Conservation (phyloP, 2,329 filamentous ascomycete species). For the Ilyonectria sp. region DNA sequence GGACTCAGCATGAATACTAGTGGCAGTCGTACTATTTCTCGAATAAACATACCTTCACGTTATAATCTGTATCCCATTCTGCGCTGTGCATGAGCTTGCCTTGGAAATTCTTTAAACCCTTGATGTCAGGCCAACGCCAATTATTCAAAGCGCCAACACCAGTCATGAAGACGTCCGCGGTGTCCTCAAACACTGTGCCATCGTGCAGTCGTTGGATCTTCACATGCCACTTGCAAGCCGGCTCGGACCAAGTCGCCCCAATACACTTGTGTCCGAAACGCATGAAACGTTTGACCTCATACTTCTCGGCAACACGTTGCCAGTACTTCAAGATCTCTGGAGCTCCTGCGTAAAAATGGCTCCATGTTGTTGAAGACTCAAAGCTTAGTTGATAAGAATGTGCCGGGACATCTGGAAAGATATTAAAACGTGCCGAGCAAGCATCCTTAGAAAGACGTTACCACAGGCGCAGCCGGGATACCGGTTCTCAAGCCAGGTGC, state of each 20-base stretch:
- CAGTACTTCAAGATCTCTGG: background rate
- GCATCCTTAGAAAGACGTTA: too few species aligned
- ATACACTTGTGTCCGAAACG: background rate
- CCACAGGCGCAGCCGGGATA: too few species aligned
- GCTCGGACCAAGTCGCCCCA: background rate
- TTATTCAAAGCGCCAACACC: background rate
- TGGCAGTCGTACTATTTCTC: too few species aligned
- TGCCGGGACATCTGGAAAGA: background rate
- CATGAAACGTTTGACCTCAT: background rate
- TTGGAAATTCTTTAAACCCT: background rate
- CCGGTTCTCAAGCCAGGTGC: too few species aligned
- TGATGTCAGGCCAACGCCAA: background rate
- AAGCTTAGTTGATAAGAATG: background rate
- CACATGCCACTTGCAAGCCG: background rate
- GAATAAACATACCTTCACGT: background rate
- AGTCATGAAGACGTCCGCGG: background rate
- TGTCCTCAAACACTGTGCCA: background rate
- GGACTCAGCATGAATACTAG: too few species aligned
- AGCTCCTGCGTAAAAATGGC: background rate
- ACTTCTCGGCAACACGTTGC: background rate
- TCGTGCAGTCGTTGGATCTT: background rate
- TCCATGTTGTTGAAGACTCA: background rate
- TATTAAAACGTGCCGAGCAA: too few species aligned
- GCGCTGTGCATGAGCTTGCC: background rate
- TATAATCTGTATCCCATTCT: background rate